A percentile compares a stretch with the other conserved stretches of the same genome.
Evolutionary conservation across 768 basidiomycete genomes (phyloP).

Genomic region (Phylloporus sp.): DNA sequence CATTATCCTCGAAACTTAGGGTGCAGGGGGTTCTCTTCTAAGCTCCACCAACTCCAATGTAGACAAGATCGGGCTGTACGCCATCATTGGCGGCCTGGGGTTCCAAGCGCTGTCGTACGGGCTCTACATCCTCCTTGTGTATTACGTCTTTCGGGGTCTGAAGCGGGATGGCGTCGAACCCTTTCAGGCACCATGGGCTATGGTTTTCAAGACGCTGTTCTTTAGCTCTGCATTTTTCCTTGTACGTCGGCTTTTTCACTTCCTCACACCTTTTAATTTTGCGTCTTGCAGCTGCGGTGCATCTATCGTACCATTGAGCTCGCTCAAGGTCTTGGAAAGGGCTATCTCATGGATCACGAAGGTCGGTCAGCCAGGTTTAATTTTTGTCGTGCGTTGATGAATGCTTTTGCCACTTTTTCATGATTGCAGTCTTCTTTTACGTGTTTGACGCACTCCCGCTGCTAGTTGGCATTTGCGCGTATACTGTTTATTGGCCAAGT

Average conservation of each 20-base stretch:
- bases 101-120: slow-evolving; percentile 26
- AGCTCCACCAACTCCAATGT: slow-evolving; percentile 5
- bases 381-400: neutral
- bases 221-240: slow-evolving; percentile 26
- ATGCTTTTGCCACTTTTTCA: neutral
- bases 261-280: neutral
- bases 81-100: slow-evolving; percentile 26
- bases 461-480: slow-evolving; percentile 21
- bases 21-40: slow-evolving; percentile 20
- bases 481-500: slow-evolving; percentile 27
- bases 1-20: slow-evolving; percentile 7
- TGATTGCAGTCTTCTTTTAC: slow-evolving; percentile 25
- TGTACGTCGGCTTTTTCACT: slow-evolving; percentile 11
- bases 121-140: slow-evolving; percentile 17
- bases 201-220: slow-evolving; percentile 16
- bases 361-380: slow-evolving; percentile 1
- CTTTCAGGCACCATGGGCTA: slow-evolving; percentile 16
- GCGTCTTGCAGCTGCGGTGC: slow-evolving; percentile 23
- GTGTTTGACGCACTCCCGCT: slow-evolving; percentile 29
- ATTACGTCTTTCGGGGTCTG: slow-evolving; percentile 11
- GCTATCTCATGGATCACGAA: slow-evolving; percentile 24
- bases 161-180: slow-evolving; percentile 2
- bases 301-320: slow-evolving; percentile 28
- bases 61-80: slow-evolving; percentile 5
- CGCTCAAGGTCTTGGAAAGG: slow-evolving; percentile 12